Evolutionary conservation across 768 basidiomycete genomes (phyloP).

Genomic region (Neoboletus magnificus): DNA sequence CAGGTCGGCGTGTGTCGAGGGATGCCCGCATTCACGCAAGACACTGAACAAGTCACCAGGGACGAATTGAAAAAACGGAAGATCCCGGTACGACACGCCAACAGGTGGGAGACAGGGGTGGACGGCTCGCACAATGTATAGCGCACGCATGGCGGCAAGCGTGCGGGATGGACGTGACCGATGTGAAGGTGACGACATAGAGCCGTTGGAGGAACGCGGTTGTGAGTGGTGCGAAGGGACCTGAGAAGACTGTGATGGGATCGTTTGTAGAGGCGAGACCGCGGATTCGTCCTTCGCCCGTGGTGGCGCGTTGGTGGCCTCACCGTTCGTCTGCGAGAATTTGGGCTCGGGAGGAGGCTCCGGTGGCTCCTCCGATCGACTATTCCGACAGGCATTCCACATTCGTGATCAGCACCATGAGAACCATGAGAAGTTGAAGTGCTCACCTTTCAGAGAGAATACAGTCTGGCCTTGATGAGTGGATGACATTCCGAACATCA

Average conservation of each 20-base stretch:
- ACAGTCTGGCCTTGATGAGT: no score
- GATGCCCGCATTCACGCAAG: constrained; percentile 75
- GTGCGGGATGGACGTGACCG: constrained; percentile 23
- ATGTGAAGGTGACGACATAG: constrained; percentile 6
- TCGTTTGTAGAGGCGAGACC: constrained; percentile 20
- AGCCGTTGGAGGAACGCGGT: constrained; percentile 12
- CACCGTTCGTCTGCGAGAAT: constrained; percentile 19
- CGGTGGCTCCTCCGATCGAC: constrained; percentile 26
- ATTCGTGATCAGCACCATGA: no score
- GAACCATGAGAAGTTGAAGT: no score
- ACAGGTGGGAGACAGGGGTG: constrained; percentile 65
- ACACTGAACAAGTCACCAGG: constrained; percentile 64
- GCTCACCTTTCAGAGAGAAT: no score
- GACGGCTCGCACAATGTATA: constrained; percentile 66
- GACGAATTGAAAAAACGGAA: constrained; percentile 73
- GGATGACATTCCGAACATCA: no score
- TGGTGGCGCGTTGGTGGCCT: constrained; percentile 16
- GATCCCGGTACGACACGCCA: constrained; percentile 63
- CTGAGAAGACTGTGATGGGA: constrained; percentile 27
- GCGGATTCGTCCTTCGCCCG: constrained; percentile 55
- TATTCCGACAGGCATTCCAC: constrained; percentile 10
- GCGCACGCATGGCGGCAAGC: constrained; percentile 38
- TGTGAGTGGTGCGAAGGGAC: constrained; percentile 19
- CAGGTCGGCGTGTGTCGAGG: constrained; percentile 65
- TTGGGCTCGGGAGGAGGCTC: constrained; percentile 30